A percentile compares a stretch with the other conserved stretches of the same genome.
Evolutionary conservation across 192 early-diverging fungal species (phyloP).

Genomic region (Umbelopsis sp.): DNA sequence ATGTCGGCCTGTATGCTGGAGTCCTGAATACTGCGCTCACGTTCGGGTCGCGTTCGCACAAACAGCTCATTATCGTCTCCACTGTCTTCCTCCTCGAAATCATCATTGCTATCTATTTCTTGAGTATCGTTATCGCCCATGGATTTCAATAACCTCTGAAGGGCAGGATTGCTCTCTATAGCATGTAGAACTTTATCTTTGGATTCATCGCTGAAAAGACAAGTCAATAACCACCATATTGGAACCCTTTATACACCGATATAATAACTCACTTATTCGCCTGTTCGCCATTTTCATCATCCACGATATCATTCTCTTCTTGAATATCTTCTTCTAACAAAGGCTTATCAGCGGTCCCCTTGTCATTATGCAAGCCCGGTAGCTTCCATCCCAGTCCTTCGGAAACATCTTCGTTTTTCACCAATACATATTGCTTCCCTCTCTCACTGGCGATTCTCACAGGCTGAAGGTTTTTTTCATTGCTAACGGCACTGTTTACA

Average conservation of each 20-base stretch:
- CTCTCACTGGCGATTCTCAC: conserved; percentile 81
- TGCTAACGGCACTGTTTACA: conserved; percentile 45
- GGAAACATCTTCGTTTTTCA: conserved; percentile 76
- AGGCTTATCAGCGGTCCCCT: conserved; percentile 35
- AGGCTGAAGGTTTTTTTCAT: conserved; percentile 31
- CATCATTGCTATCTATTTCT: conserved; percentile 62
- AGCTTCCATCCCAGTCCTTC: conserved; percentile 69
- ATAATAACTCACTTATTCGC: no score
- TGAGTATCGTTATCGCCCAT: conserved; percentile 39
- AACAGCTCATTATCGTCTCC: not conserved
- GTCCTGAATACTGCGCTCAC: not conserved
- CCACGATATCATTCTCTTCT: conserved; percentile 25
- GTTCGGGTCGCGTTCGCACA: not conserved
- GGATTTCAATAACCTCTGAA: conserved; percentile 13
- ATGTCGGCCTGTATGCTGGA: conserved; percentile 4
- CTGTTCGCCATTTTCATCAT: conserved; percentile 28
- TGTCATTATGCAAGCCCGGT: conserved; percentile 27
- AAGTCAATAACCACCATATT: conserved; percentile 2
- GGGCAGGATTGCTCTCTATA: conserved; percentile 16
- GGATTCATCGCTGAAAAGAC: not conserved
- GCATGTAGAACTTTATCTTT: conserved; percentile 16
- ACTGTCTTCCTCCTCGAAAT: conserved; percentile 22
- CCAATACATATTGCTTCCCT: conserved; percentile 77
- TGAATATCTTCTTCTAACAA: conserved; percentile 35
- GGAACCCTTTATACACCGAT: no score